phyloP scores from a whole-genome alignment of 768 basidiomycete genomes.

The Mrakia blollopis region DNA sequence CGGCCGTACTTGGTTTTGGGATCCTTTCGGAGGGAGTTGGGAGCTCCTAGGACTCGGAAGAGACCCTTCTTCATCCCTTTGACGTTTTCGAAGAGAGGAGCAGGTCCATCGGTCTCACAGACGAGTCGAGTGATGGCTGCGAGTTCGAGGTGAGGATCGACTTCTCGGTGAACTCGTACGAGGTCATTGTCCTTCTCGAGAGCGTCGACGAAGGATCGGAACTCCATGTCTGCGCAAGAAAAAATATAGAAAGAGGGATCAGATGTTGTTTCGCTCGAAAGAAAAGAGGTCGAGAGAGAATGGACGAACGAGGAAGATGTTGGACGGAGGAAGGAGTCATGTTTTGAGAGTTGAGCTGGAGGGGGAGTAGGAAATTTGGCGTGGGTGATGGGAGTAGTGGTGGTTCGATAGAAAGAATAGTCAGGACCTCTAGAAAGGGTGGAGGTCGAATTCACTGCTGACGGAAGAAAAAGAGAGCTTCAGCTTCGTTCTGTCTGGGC shows the following conservation, averaged over 20 bases:
- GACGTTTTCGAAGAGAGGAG: conserved; percentile 27
- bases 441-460: too few species aligned
- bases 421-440: too few species aligned
- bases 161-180: conserved; percentile 13
- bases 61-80: conserved; percentile 22
- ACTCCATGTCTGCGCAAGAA: conserved; percentile 11
- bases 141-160: conserved; percentile 25
- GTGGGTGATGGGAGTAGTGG: not conserved
- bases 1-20: conserved; percentile 12
- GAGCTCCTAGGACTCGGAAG: conserved; percentile 24
- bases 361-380: too few species aligned
- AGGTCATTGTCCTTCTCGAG: conserved; percentile 24
- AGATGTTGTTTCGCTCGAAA: not conserved
- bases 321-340: not conserved
- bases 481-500: too few species aligned
- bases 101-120: conserved; percentile 22
- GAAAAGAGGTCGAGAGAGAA: not conserved
- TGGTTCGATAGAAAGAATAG: too few species aligned
- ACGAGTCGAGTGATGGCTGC: conserved; percentile 25
- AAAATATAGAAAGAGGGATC: not conserved
- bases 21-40: conserved; percentile 24
- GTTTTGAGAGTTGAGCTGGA: too few species aligned
- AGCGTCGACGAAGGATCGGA: conserved; percentile 22
- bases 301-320: conserved; percentile 23
- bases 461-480: too few species aligned